Conservation (phyloP, 202 grass and related monocot species). For the Alloteropsis angusta region DNA sequence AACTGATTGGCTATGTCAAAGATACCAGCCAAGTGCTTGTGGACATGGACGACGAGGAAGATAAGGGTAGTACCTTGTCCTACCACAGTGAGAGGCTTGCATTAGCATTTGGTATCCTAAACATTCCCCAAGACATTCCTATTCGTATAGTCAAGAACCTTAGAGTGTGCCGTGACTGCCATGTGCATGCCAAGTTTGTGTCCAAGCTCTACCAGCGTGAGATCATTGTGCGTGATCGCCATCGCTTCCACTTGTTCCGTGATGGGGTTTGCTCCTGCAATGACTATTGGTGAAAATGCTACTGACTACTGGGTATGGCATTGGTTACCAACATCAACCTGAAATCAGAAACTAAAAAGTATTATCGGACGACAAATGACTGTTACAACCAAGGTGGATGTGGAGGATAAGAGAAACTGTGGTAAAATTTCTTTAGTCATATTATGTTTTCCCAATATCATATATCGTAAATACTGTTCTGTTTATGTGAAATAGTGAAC, state of each 20-base stretch:
- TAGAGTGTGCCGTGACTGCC: slow-evolving; percentile 20
- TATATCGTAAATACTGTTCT: background rate
- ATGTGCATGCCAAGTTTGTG: slow-evolving; percentile 17
- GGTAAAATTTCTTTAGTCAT: background rate
- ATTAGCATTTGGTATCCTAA: slow-evolving; percentile 33
- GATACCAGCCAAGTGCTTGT: slow-evolving; percentile 21
- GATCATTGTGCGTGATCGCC: slow-evolving; percentile 23
- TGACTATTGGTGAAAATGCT: slow-evolving; percentile 34
- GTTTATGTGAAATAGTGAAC: background rate
- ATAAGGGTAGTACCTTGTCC: slow-evolving; percentile 26
- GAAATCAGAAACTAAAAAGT: background rate
- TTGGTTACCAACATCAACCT: background rate
- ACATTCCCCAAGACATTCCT: background rate
- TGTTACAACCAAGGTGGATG: background rate
- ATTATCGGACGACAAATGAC: background rate
- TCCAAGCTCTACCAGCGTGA: slow-evolving; percentile 25
- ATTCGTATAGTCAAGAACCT: slow-evolving; percentile 39
- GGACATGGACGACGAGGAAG: slow-evolving; percentile 33
- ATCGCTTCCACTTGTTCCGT: slow-evolving; percentile 23
- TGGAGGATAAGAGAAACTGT: background rate
- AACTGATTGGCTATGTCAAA: slow-evolving; percentile 27
- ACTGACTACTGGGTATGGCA: background rate
- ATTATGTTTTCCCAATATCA: background rate
- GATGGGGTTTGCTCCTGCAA: slow-evolving; percentile 29
- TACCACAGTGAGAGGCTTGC: slow-evolving; percentile 28